Evolutionary conservation across 805 yeast genomes (phyloP), one percentile per base, ranked within the genome.

Genomic region (Yarrowia divulgata): DNA sequence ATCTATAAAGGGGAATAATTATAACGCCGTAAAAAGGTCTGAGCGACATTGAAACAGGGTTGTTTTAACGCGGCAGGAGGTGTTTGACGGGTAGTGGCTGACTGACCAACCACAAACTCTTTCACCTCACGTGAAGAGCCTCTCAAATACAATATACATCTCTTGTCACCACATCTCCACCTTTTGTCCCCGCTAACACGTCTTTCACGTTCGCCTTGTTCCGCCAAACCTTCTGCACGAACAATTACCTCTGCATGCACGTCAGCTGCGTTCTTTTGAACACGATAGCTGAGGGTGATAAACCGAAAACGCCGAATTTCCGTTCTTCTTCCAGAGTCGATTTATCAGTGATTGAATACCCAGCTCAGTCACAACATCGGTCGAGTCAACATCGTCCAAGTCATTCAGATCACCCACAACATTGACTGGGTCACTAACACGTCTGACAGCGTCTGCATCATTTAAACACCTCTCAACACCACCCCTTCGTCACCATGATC

Each of bases 231-330:
- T 23, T 23, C 29, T 23, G 29, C 29, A 23, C 29, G 29, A 23
- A 23, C 57, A 52, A 10, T 52, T 18, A 29, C 14, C 58, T 54
- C 58, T 39, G 60, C 60, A 54, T 54, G 60, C 60, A 23, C 58
- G 19, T 35, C 29, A 54, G 45, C 43, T 54, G 60, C 60, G 60
- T 3, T 13, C 35, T 37, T 54, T 54, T 54, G 60, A 52, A 54
- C 58, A 54, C 58, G 58, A 35, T 54, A 37, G 58, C 57, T 35
- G 18, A 52, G 35, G 43, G 58, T 43, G 58, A 54, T 54, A 54
- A 37, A 45, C 43, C 58, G 43, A 23, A n/a, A 23, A 23, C 29
- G 29, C 29, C 29, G 29, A 23, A 23, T 2, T 23, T 2, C 29
- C 29, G 4, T 23, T 23, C 29, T 23, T 23, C 29, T 23, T 23